Base-by-base conservation (phyloP, 2,329 filamentous ascomycete genomes). In the Whalleya microplaca region DNA sequence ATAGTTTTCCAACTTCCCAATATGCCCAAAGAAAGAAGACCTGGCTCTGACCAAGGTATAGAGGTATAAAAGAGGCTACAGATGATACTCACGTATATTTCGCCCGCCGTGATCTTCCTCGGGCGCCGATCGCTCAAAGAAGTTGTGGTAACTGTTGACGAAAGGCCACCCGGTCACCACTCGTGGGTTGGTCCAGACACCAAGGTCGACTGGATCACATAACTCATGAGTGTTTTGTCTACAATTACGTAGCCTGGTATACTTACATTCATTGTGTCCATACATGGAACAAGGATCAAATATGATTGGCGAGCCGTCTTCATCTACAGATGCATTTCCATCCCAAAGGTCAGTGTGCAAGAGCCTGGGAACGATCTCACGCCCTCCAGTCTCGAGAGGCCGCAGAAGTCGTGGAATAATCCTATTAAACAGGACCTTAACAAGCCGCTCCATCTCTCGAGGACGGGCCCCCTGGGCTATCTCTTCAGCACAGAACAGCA, bases 71-170 rank as follows among this genome's bases (percentile, higher is more conserved):
- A 27, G 23, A 9, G 23, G 23, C 9, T 27, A 4, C 9, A 27
- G 23, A 27, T 27, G 23, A 4, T 27, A 27, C 23, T 27, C 23
- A 27, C 23, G 23, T 27, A 27, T 27, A 9, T 48, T 48, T n/a
- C 46, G 21, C 20, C 23, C 23, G 16, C 19, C 21, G 29, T 48
- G 46, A 40, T 48, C 46, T 40, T 48, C 46, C 18, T 48, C 46
- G 2, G 46, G 46, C 5, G 46, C 12, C 16, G 46, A 48, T 29
- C 12, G 46, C 10, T 12, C 46, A 29, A 32, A 48, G 23, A 48
- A 48, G 46, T 48, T 20, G 29, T 48, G 46, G 32, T 48, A 48
- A 18, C 46, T 48, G 29, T 48, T 48, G n/a, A 48, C 21, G 23
- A 48, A 48, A 18, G 46, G 46, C 2, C 2, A 19, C 16, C 46